Evolutionary conservation across 1,284 basidiomycete species (phyloP).

Genomic region (Lentinula novae-zelandiae): DNA sequence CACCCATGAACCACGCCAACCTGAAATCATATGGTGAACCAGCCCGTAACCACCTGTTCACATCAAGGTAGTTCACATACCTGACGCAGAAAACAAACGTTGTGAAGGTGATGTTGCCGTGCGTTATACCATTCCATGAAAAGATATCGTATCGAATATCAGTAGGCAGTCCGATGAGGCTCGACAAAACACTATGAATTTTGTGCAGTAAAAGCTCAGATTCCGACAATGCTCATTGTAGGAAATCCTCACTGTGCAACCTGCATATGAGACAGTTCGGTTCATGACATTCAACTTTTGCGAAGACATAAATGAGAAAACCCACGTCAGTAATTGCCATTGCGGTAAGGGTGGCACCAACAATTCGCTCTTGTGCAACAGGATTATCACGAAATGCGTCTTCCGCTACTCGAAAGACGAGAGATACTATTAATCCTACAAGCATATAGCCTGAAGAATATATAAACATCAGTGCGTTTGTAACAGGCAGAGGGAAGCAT

Average conservation of each 20-base stretch:
- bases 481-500: neutral
- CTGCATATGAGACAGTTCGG: conserved; percentile 17
- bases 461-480: neutral
- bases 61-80: conserved; percentile 29
- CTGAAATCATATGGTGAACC: conserved; percentile 26
- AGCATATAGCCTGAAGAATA: conserved; percentile 59
- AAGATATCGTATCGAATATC: conserved; percentile 45
- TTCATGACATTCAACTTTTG: neutral
- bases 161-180: conserved; percentile 54
- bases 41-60: neutral
- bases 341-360: conserved; percentile 61
- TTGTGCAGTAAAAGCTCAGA: neutral
- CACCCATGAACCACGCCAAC: conserved; percentile 62
- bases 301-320: conserved; percentile 8
- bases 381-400: conserved; percentile 59
- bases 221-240: neutral
- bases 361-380: conserved; percentile 63
- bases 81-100: conserved; percentile 53
- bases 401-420: conserved; percentile 68
- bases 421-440: conserved; percentile 59
- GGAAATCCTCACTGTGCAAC: conserved; percentile 48
- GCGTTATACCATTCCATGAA: conserved; percentile 68
- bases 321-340: conserved; percentile 73
- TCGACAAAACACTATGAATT: conserved; percentile 48
- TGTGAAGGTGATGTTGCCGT: conserved; percentile 70